Base-by-base conservation (phyloP, 345 rosid species). In the Aquilaria sinensis region DNA sequence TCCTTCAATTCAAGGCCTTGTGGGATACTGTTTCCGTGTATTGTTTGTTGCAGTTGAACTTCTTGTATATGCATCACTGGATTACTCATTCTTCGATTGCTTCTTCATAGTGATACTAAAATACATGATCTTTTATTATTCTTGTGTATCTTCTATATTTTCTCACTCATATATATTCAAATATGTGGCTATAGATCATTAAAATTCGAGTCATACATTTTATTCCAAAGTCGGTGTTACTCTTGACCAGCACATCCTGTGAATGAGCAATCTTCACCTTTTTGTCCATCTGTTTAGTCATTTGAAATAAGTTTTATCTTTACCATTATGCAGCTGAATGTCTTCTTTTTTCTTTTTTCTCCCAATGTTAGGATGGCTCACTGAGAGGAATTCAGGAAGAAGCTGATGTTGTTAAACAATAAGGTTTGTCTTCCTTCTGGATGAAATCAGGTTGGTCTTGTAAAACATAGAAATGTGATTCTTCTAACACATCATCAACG, bases 361-460 rank as follows among this genome's bases (percentile, higher is more conserved):
- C 65, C 56, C 52, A 61, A 15, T 60, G 54, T 53, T 68, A 77
- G 84, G 67, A 74, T 32, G 79, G 84, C 51, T 74, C 34, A 9
- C 37, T 80, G 67, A 74, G 70, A 47, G 77, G 75, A 53, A 67
- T 80, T 70, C 74, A 48, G 61, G 80, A 70, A 57, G 72, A 47
- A 53, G 12, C 45, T 57, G 65, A 50, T 48, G 59, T 12, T 30
- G 62, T 30, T 4, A 54, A 57, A 58, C 56, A 47, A 52, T 61
- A 63, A 74, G 85, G 85, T 80, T 58, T 56, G 69, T 63, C 46
- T 57, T 33, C 56, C 32, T 50, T 51, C 66, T 53, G 4, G 23
- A 41, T 34, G 50, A 45, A 53, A 63, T 43, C 14, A 12, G 53
- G 53, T 53, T 37, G 12, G 11, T 63, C 37, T 57, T 37, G 6